phyloP scores from a whole-genome alignment of 2,329 filamentous ascomycete species.

The Rachicladosporium sp. region DNA sequence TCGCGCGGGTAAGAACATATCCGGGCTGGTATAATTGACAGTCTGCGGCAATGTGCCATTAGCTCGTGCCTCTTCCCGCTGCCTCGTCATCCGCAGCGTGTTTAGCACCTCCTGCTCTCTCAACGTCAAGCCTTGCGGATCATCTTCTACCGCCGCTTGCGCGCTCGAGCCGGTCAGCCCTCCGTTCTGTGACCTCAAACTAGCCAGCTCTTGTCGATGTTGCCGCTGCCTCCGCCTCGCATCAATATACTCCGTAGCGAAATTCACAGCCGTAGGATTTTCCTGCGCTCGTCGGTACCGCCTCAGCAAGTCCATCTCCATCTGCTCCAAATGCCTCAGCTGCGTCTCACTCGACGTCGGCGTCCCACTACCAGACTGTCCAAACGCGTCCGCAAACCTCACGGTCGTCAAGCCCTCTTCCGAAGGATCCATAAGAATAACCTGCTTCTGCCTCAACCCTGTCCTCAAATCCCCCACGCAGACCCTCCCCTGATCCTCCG shows the following conservation, averaged over 20 bases:
- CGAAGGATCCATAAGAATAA: slow-evolving; percentile 51
- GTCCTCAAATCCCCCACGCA: slow-evolving; percentile 62
- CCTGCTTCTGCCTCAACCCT: slow-evolving; percentile 55
- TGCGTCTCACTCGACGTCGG: neutral
- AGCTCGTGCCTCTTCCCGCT: slow-evolving; percentile 29
- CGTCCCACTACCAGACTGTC: neutral
- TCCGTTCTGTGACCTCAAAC: slow-evolving; percentile 2
- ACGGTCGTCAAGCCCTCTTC: slow-evolving; percentile 45
- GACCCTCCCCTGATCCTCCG: slow-evolving; percentile 72
- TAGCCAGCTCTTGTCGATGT: slow-evolving; percentile 21
- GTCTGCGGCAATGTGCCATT: slow-evolving; percentile 25
- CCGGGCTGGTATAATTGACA: slow-evolving; percentile 30
- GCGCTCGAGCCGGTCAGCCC: neutral
- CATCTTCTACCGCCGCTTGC: slow-evolving; percentile 27
- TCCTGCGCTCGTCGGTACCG: slow-evolving; percentile 30
- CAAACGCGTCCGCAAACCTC: slow-evolving; percentile 38
- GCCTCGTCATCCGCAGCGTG: slow-evolving; percentile 31
- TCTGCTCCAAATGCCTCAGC: slow-evolving; percentile 30
- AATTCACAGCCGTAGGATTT: slow-evolving; percentile 26
- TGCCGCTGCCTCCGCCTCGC: slow-evolving; percentile 23
- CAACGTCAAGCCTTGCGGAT: slow-evolving; percentile 33
- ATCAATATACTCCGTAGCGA: slow-evolving; percentile 33
- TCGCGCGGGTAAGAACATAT: slow-evolving; percentile 15
- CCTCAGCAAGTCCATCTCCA: slow-evolving; percentile 32
- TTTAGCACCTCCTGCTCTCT: slow-evolving; percentile 36